Percentiles rank a stretch among this genome's conserved stretches.
These are phyloP conservation scores for Chlamydomonas sphaeroides DNA, from an alignment of 139 green algal genomes.

Conservation along the genomic window DNA sequence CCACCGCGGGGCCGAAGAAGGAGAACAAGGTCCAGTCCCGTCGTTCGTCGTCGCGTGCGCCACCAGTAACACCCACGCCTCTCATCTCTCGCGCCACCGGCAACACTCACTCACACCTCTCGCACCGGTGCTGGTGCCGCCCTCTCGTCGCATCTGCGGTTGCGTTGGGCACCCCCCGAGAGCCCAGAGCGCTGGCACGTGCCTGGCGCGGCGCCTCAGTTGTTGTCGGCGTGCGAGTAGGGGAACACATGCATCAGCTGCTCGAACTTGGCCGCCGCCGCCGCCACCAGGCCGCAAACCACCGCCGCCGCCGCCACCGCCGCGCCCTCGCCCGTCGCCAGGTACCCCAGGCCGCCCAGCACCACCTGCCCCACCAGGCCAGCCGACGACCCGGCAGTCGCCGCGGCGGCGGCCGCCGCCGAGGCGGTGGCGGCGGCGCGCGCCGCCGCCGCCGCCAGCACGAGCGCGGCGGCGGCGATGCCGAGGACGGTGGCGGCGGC, in stretches of 20 bases:
- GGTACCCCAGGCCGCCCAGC: not conserved
- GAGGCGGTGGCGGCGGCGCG: not conserved
- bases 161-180: too few species aligned
- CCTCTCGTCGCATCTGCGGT: too few species aligned
- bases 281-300: not conserved
- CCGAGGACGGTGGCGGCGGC: not conserved
- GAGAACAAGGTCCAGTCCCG: too few species aligned
- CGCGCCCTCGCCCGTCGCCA: not conserved
- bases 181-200: too few species aligned
- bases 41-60: too few species aligned
- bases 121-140: too few species aligned
- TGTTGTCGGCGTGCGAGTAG: not conserved
- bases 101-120: too few species aligned
- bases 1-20: too few species aligned
- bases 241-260: not conserved
- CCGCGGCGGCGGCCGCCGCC: not conserved
- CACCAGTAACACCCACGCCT: too few species aligned
- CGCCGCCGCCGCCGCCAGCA: not conserved
- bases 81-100: too few species aligned
- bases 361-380: not conserved
- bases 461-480: not conserved
- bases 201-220: not conserved
- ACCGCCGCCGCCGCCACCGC: not conserved
- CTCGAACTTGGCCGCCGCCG: not conserved
- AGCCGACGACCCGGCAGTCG: not conserved